Percentiles rank a stretch among this genome's conserved stretches.
Evolutionary conservation across 164 flowering plant species (phyloP).

Genomic region (Stephania yunnanensis): DNA sequence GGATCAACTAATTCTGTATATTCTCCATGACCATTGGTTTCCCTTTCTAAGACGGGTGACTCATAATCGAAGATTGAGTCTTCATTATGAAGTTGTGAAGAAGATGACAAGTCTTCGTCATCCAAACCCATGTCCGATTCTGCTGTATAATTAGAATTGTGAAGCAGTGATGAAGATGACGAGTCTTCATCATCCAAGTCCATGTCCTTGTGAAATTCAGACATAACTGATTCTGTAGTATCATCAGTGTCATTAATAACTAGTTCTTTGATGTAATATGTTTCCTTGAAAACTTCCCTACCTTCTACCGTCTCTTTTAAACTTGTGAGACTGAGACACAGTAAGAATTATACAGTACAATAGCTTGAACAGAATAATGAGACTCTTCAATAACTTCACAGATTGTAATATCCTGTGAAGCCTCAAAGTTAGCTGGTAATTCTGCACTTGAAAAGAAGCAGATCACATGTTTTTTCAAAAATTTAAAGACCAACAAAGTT

Average conservation of each 20-base stretch:
- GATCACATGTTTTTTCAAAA: not conserved
- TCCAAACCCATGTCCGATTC: not conserved
- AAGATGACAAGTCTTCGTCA: not conserved
- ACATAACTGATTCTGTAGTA: not conserved
- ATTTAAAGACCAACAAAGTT: conserved; percentile 5
- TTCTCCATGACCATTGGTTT: not conserved
- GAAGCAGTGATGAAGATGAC: not conserved
- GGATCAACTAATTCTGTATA: conserved; percentile 23
- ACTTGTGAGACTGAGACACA: conserved; percentile 2
- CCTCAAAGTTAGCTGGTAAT: conserved; percentile 1
- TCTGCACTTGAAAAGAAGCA: conserved; percentile 1
- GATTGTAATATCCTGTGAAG: conserved; percentile 6
- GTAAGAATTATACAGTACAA: not conserved
- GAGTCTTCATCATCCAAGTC: conserved; percentile 6
- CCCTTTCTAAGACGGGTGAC: not conserved
- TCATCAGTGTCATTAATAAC: not conserved
- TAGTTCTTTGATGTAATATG: not conserved
- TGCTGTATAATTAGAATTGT: not conserved
- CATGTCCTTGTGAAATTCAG: not conserved
- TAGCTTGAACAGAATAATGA: conserved; percentile 11
- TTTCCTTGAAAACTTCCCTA: not conserved
- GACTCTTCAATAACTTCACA: conserved; percentile 9
- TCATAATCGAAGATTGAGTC: not conserved
- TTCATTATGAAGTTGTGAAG: not conserved
- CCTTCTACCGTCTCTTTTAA: not conserved